Evolutionary conservation across 2,329 filamentous ascomycete species (phyloP).

Genomic region (Phaeosphaeriaceae sp.): DNA sequence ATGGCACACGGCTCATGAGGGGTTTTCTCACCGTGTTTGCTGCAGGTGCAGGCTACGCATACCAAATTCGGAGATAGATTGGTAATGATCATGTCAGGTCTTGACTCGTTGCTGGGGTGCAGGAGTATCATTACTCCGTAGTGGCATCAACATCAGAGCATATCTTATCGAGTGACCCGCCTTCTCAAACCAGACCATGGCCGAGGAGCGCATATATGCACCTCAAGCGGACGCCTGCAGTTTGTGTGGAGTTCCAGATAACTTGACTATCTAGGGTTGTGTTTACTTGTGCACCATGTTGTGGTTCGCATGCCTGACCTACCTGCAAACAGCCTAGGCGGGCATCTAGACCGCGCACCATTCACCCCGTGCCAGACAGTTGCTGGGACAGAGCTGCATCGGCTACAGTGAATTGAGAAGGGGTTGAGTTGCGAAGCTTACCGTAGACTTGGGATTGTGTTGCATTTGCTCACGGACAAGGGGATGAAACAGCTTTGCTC

Average conservation of each 20-base stretch:
- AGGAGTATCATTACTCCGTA: neutral
- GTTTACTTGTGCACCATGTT: neutral
- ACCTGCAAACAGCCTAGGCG: neutral
- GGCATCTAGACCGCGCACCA: neutral
- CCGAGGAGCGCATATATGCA: neutral
- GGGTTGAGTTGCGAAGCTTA: neutral
- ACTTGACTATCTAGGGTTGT: neutral
- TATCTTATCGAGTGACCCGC: too few relatives aligned
- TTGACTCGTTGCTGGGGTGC: too few relatives aligned
- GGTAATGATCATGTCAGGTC: too few relatives aligned
- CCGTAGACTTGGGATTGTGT: neutral
- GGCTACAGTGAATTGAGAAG: neutral
- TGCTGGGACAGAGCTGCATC: neutral
- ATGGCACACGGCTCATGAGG: too few relatives aligned
- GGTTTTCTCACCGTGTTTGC: too few relatives aligned
- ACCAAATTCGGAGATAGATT: too few relatives aligned
- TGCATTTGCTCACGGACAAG: neutral
- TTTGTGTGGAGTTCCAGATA: neutral
- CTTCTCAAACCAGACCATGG: neutral
- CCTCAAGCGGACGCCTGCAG: neutral
- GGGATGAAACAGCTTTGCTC: neutral
- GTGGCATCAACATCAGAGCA: neutral
- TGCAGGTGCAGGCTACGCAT: too few relatives aligned
- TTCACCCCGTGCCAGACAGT: neutral
- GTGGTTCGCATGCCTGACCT: neutral